phyloP scores from a whole-genome alignment of 2,329 filamentous ascomycete species.

The Fusarium illudens region DNA sequence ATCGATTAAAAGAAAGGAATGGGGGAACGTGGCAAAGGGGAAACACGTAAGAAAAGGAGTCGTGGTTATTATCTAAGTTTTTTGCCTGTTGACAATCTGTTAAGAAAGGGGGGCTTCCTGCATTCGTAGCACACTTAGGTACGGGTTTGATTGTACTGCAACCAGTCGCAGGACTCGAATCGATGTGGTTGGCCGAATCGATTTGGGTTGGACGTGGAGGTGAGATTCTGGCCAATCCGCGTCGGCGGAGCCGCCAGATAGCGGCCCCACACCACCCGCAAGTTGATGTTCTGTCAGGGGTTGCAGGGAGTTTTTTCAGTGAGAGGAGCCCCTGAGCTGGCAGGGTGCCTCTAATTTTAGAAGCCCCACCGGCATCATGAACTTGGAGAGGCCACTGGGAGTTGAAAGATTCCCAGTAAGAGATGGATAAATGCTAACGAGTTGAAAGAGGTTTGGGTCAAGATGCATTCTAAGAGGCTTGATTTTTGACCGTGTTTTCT shows the following conservation, averaged over 20 bases:
- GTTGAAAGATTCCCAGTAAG: not conserved
- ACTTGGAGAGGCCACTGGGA: slow-evolving; percentile 9
- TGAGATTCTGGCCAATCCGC: slow-evolving; percentile 33
- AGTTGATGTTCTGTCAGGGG: slow-evolving; percentile 31
- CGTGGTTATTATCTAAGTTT: slow-evolving; percentile 7
- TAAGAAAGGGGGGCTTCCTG: slow-evolving; percentile 31
- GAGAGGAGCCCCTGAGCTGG: slow-evolving; percentile 26
- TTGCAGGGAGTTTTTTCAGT: slow-evolving; percentile 11
- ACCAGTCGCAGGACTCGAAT: slow-evolving; percentile 2
- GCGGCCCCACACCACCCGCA: slow-evolving; percentile 13
- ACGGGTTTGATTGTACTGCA: not conserved
- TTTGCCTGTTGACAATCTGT: slow-evolving; percentile 20
- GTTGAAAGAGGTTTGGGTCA: not conserved
- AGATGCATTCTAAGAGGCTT: not conserved
- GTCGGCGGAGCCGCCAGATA: not conserved
- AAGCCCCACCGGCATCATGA: slow-evolving; percentile 32
- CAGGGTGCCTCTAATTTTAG: slow-evolving; percentile 36
- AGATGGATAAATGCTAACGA: not conserved
- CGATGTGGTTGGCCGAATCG: slow-evolving; percentile 17
- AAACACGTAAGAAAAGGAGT: slow-evolving; percentile 22
- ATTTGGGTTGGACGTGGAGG: slow-evolving; percentile 24
- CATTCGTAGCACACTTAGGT: slow-evolving; percentile 11
- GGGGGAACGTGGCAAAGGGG: slow-evolving; percentile 27
- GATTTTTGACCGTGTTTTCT: not conserved
- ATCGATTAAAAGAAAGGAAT: slow-evolving; percentile 13